Percentiles rank a stretch among this genome's conserved stretches.
Evolutionary conservation across 1,139 yeast genomes (phyloP).

Genomic region (Blastobotrys persicus): DNA sequence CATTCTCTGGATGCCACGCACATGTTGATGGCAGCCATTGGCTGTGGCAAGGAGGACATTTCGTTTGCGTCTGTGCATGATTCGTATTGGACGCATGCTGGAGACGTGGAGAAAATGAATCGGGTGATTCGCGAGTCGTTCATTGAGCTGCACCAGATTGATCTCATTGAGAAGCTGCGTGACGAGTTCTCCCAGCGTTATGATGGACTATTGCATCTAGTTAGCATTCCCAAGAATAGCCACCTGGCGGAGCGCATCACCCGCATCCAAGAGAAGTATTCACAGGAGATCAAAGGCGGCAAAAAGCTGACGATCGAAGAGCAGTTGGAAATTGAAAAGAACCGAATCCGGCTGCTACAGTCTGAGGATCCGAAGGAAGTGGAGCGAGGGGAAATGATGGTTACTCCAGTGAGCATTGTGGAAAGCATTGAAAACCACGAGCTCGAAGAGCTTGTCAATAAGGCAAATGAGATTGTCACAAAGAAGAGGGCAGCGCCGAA

Average conservation of each 20-base stretch:
- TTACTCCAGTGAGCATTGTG: slow-evolving; percentile 71
- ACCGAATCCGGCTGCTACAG: slow-evolving; percentile 52
- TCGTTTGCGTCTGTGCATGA: slow-evolving; percentile 97
- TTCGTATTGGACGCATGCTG: slow-evolving; percentile 97
- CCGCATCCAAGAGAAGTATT: slow-evolving; percentile 42
- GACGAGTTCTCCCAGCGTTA: slow-evolving; percentile 83
- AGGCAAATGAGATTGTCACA: slow-evolving; percentile 12
- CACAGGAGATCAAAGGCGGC: slow-evolving; percentile 10
- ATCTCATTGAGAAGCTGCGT: slow-evolving; percentile 66
- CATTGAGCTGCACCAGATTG: slow-evolving; percentile 69
- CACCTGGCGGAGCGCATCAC: slow-evolving; percentile 54
- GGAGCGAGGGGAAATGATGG: slow-evolving; percentile 55
- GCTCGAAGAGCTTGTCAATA: slow-evolving; percentile 25
- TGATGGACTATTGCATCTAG: slow-evolving; percentile 59
- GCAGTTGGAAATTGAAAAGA: slow-evolving; percentile 68
- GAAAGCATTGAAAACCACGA: slow-evolving; percentile 37
- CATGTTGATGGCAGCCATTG: slow-evolving; percentile 85
- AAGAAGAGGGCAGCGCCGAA: not conserved
- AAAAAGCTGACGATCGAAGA: slow-evolving; percentile 62
- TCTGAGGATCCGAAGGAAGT: slow-evolving; percentile 53
- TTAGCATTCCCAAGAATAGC: slow-evolving; percentile 52
- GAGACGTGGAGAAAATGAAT: slow-evolving; percentile 75
- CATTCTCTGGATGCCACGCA: slow-evolving; percentile 97
- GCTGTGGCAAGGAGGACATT: slow-evolving; percentile 64
- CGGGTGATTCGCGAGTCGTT: slow-evolving; percentile 72